phyloP scores from a whole-genome alignment of 1,284 basidiomycete genomes.

The Mycena sp. region DNA sequence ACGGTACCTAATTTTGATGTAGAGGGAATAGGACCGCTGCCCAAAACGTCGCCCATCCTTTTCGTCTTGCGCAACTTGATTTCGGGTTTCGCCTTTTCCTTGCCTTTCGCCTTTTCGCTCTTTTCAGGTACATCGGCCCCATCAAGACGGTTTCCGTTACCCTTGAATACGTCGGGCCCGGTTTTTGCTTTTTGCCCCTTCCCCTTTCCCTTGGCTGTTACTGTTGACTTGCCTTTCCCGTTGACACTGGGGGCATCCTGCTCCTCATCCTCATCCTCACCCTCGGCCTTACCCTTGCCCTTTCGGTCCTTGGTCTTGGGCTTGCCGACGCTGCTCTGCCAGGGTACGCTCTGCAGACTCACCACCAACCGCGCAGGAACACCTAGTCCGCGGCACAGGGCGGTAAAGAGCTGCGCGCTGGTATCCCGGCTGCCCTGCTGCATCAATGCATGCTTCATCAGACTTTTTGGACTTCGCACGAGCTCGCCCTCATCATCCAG shows the following conservation, averaged over 20 bases:
- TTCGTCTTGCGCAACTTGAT: slow-evolving; percentile 67
- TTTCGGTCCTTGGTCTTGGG: slow-evolving; percentile 46
- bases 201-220: no score
- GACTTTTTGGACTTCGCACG: slow-evolving; percentile 81
- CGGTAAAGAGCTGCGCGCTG: slow-evolving; percentile 92
- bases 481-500: slow-evolving; percentile 70
- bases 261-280: slow-evolving; percentile 40
- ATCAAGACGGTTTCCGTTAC: slow-evolving; percentile 52
- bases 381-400: slow-evolving; percentile 86
- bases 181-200: slow-evolving; percentile 38
- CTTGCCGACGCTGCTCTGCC: slow-evolving; percentile 68
- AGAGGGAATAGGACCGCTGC: slow-evolving; percentile 16
- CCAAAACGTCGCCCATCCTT: slow-evolving; percentile 54
- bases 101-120: slow-evolving; percentile 60
- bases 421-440: slow-evolving; percentile 86
- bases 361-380: slow-evolving; percentile 91
- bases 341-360: slow-evolving; percentile 91
- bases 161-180: slow-evolving; percentile 47
- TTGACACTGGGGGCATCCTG: slow-evolving; percentile 32
- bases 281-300: slow-evolving; percentile 44
- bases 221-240: slow-evolving; percentile 51
- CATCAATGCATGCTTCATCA: slow-evolving; percentile 91
- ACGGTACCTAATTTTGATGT: slow-evolving; percentile 5
- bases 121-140: no score
- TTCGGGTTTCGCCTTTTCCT: slow-evolving; percentile 59